Conservation (phyloP, 2,329 filamentous ascomycete species). For the Fusarium sp. region DNA sequence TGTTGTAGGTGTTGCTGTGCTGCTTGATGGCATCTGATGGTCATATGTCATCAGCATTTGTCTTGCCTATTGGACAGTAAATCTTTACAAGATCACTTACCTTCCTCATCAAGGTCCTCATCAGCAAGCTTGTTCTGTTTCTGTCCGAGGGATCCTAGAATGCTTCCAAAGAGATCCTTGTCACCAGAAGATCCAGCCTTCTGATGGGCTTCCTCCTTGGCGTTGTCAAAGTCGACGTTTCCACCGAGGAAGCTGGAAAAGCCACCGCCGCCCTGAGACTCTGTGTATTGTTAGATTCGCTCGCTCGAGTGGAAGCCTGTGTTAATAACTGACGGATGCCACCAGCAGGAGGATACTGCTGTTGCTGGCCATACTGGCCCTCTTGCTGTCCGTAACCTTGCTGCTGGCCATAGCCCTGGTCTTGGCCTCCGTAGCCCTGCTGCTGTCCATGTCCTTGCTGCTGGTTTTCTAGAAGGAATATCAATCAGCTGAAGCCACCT, state of each 20-base stretch:
- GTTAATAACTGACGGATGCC: slow-evolving; percentile 43
- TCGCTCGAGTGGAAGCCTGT: neutral
- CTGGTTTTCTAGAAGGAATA: slow-evolving; percentile 12
- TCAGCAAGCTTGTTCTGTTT: slow-evolving; percentile 59
- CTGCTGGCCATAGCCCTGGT: slow-evolving; percentile 19
- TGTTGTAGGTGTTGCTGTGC: slow-evolving; percentile 78
- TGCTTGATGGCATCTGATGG: slow-evolving; percentile 71
- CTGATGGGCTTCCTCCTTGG: slow-evolving; percentile 58
- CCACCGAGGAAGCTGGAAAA: slow-evolving; percentile 51
- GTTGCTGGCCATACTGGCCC: slow-evolving; percentile 29
- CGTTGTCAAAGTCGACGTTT: slow-evolving; percentile 59
- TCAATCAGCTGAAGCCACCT: neutral
- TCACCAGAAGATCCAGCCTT: slow-evolving; percentile 58
- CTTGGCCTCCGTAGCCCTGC: slow-evolving; percentile 15
- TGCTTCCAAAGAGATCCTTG: slow-evolving; percentile 58
- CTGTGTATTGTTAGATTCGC: slow-evolving; percentile 40
- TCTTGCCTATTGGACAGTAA: neutral
- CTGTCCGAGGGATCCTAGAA: slow-evolving; percentile 58
- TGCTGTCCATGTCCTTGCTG: slow-evolving; percentile 15
- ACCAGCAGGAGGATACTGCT: slow-evolving; percentile 34
- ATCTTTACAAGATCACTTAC: slow-evolving; percentile 42
- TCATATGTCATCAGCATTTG: neutral
- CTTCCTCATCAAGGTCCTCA: slow-evolving; percentile 61
- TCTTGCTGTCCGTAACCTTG: slow-evolving; percentile 18
- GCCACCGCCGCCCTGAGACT: slow-evolving; percentile 48